Conservation (phyloP, 331 rosid species). For the Stylosanthes scabra region DNA sequence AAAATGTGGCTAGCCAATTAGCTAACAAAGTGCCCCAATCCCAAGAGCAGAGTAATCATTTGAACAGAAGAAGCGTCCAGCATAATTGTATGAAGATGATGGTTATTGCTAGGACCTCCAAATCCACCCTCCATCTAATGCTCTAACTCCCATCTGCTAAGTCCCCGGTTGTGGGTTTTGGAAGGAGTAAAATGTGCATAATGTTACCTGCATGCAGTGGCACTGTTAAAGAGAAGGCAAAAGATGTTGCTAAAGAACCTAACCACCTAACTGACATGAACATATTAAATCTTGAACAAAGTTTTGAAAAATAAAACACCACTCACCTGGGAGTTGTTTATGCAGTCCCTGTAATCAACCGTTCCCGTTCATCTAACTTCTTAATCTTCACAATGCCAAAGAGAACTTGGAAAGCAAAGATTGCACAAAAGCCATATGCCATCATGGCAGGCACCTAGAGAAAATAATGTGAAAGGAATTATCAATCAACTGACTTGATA, state of each 20-base stretch:
- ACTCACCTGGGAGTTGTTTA: conserved; percentile 55
- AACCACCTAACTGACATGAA: conserved; percentile 17
- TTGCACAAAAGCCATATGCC: conserved; percentile 72
- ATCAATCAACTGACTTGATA: conserved; percentile 19
- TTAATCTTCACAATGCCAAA: conserved; percentile 84
- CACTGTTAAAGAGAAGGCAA: background rate
- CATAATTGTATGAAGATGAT: conserved; percentile 32
- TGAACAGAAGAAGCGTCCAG: conserved; percentile 34
- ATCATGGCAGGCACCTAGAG: conserved; percentile 77
- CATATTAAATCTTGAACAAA: background rate
- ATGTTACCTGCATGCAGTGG: background rate
- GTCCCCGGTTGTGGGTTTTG: background rate
- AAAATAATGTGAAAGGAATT: conserved; percentile 6
- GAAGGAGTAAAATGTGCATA: conserved; percentile 4
- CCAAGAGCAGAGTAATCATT: conserved; percentile 8
- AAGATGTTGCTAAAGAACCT: conserved; percentile 1
- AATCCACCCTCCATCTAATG: background rate
- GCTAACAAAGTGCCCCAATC: conserved; percentile 25
- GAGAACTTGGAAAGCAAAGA: conserved; percentile 85
- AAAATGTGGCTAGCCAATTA: conserved; percentile 47
- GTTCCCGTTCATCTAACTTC: conserved; percentile 83
- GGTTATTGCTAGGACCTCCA: conserved; percentile 27
- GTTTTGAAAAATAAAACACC: conserved; percentile 8
- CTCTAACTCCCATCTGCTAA: too few relatives aligned
- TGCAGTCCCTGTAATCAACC: conserved; percentile 88